Percentiles rank a stretch among this genome's conserved stretches.
Conservation (phyloP, 129 eudicot genomes). For the Solidago caesia region DNA sequence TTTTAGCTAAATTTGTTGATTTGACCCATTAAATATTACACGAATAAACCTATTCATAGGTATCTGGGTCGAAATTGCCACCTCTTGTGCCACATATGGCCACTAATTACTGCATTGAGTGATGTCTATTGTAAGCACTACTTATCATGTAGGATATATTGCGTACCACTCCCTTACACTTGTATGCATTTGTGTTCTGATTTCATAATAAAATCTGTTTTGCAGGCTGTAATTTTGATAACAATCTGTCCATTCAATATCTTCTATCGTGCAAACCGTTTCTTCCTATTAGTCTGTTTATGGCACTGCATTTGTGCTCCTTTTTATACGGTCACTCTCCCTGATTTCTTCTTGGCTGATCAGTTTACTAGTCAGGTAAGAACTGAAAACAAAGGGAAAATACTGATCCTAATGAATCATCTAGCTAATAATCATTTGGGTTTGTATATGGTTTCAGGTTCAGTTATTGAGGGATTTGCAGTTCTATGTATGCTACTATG, state of each 20-base stretch:
- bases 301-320: constrained; percentile 79
- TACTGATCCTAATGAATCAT: neutral
- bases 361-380: constrained; percentile 81
- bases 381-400: neutral
- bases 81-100: too few relatives aligned
- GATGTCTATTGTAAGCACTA: too few relatives aligned
- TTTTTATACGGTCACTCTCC: constrained; percentile 58
- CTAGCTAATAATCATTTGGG: neutral
- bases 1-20: too few relatives aligned
- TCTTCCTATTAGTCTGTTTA: constrained; percentile 48
- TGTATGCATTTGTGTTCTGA: neutral
- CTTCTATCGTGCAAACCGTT: constrained; percentile 61
- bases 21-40: too few relatives aligned
- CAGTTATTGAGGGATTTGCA: constrained; percentile 59
- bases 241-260: constrained; percentile 66
- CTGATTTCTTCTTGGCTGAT: constrained; percentile 77
- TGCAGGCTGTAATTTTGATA: constrained; percentile 52
- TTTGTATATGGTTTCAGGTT: constrained; percentile 35
- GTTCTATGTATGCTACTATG: constrained; percentile 65
- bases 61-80: too few relatives aligned
- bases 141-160: too few relatives aligned
- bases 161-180: neutral
- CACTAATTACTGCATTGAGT: too few relatives aligned
- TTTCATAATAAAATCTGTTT: constrained; percentile 9
- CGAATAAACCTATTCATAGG: too few relatives aligned